Evolutionary conservation across 768 basidiomycete genomes (phyloP).

Genomic region (Thelephora ganbajun): DNA sequence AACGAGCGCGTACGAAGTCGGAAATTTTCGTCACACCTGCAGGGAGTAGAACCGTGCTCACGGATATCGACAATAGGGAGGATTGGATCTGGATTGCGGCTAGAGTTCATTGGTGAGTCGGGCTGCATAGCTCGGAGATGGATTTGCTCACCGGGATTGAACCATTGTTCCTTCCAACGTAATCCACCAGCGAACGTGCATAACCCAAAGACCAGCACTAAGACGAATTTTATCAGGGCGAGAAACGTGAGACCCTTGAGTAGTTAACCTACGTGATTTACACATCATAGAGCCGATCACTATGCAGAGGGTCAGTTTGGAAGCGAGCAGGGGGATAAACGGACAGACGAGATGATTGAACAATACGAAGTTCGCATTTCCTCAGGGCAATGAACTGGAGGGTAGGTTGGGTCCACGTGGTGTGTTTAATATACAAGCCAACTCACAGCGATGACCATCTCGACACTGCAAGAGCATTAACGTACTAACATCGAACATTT

Average conservation of each 20-base stretch:
- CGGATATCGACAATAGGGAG: slow-evolving; percentile 60
- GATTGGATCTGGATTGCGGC: slow-evolving; percentile 65
- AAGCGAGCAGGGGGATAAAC: slow-evolving; percentile 1
- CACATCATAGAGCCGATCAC: slow-evolving; percentile 77
- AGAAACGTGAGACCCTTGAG: slow-evolving; percentile 9
- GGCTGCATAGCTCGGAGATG: not conserved
- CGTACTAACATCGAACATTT: not conserved
- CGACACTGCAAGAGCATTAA: slow-evolving; percentile 22
- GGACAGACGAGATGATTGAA: slow-evolving; percentile 62
- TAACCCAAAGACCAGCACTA: slow-evolving; percentile 75
- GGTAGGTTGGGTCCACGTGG: not conserved
- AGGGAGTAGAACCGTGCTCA: slow-evolving; percentile 66
- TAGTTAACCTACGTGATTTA: slow-evolving; percentile 35
- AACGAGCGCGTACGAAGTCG: not conserved
- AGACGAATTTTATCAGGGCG: slow-evolving; percentile 1
- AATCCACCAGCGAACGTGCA: slow-evolving; percentile 77
- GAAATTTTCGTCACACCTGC: slow-evolving; percentile 15
- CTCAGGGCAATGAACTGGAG: slow-evolving; percentile 59
- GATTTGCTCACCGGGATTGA: slow-evolving; percentile 43
- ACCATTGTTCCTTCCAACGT: slow-evolving; percentile 66
- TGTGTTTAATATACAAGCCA: not conserved
- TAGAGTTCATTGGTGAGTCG: slow-evolving; percentile 12
- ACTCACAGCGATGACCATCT: slow-evolving; percentile 61
- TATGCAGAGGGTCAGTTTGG: slow-evolving; percentile 13
- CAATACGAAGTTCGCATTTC: slow-evolving; percentile 72